Base-by-base conservation (phyloP, 139 green algal species). In the Tetradesmus lagerheimii region DNA sequence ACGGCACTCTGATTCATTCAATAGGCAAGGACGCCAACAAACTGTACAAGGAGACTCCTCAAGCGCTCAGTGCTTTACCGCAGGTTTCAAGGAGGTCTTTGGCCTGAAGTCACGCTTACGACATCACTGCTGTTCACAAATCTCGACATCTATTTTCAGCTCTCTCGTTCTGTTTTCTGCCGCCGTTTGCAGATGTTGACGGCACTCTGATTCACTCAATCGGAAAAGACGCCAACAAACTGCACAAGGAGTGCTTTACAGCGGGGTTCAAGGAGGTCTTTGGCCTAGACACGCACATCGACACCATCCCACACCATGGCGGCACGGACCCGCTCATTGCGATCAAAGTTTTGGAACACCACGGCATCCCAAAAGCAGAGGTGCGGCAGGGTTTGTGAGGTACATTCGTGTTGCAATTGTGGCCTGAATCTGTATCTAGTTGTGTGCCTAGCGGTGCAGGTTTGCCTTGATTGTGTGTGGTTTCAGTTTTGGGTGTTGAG, bases 31-130 rank as follows among this genome's bases (percentile, higher is more conserved):
- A 89, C 6, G 91, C 94, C 0, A 96, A 96, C 84, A 94, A 94
- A 83, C 89, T 96, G 2, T 93, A 96, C 91, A 95, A 95, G 74
- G 87, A 90, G n/a, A n/a, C n/a, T n/a, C n/a, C n/a, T n/a, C n/a
- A n/a, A n/a, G n/a, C n/a, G n/a, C n/a, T n/a, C n/a, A n/a, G 0
- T 89, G 92, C 8, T 96, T 96, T 80, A 62, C 82, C n/a, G 38
- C 89, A n/a, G 93, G 86, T 1, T 95, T 95, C 89, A 94, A 93
- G 81, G 27, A 91, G 43, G 77, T 92, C 11, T 92, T 91, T 83
- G 84, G 76, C 6, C 16, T 92, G 16, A 89, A 93, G n/a, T n/a
- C n/a, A n/a, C n/a, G n/a, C n/a, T n/a, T n/a, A n/a, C n/a, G n/a
- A n/a, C n/a, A 78, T 3, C 67, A 29, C 67, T 78, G 67, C 67